Conservation (phyloP, 176 grass and related monocot genomes). For the Rhynchospora tenuis region DNA sequence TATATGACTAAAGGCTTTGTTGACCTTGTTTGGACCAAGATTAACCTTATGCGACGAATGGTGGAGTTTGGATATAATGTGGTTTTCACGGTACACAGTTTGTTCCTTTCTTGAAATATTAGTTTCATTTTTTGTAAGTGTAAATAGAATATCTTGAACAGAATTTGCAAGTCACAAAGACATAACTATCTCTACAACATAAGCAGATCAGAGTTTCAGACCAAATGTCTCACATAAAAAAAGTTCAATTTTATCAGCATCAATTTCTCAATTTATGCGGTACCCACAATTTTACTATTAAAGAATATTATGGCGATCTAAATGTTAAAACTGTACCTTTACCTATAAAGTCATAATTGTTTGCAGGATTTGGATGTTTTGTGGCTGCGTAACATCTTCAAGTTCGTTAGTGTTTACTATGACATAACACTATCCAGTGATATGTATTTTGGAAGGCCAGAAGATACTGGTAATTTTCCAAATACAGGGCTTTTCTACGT, state of each 20-base stretch:
- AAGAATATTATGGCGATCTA: not conserved
- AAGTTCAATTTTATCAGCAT: not conserved
- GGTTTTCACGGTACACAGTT: constrained; percentile 15
- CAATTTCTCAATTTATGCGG: not conserved
- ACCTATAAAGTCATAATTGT: not conserved
- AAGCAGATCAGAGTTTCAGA: not conserved
- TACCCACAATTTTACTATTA: not conserved
- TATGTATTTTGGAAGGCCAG: constrained; percentile 15
- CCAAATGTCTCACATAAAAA: not conserved
- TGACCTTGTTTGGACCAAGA: constrained; percentile 25
- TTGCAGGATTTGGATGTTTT: constrained; percentile 48
- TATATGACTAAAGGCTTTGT: constrained; percentile 16
- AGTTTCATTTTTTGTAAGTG: not conserved
- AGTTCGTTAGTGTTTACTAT: constrained; percentile 16
- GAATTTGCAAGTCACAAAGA: not conserved
- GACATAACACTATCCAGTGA: constrained; percentile 37
- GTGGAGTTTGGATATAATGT: constrained; percentile 26
- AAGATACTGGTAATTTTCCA: constrained; percentile 28
- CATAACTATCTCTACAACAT: not conserved
- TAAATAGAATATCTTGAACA: not conserved
- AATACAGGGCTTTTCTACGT: constrained; percentile 50
- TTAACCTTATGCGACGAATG: constrained; percentile 14
- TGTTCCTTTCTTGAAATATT: not conserved
- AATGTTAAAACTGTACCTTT: too few species aligned
- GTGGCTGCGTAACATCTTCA: constrained; percentile 42